Evolutionary conservation across 306 rosid species (phyloP), one percentile per base, ranked within the genome.

Genomic region (Astragalus glycyphyllos): DNA sequence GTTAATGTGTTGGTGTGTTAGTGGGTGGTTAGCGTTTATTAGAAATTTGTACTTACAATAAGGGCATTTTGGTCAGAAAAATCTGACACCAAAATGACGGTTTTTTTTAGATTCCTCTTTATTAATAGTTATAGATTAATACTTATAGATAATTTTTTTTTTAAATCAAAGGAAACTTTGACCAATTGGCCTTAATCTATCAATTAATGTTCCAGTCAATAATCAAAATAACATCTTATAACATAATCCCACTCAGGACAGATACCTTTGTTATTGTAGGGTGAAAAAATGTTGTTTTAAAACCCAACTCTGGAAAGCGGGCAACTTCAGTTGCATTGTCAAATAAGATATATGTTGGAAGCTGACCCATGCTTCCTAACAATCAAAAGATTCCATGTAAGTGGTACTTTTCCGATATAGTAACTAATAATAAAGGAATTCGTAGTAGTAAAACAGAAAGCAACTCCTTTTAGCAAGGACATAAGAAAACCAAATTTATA

Each of bases 311-410:
- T 6, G 98, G 98, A 71, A 83, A 81, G 54, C 97, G 98, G 44
- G 87, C 73, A 76, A 87, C 77, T 78, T 87, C 98, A 44, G 85
- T 65, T 40, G 95, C 96, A 79, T 94, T 85, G 65, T 88, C 87
- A 85, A 88, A 90, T 73, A 93, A 83, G 86, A 93, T 88, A 77
- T 58, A 90, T n/a, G 94, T 70, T 41, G 98, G 97, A 77, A 90
- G 98, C 57, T 90, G 96, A 54, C 76, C 71, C 94, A 90, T 90
- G 86, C 86, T 74, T 53, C 96, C 98, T 94, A 86, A 77, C 62
- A 74, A 57, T 16, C 62, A 63, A 47, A 6, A 26, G 41, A 42
- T 59, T 60, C 44, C 83, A 74, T 26, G 56, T 12, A 70, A 69
- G 62, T 78, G 34, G 49, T 64, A 67, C 42, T 6, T 73, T 48